Evolutionary conservation across 139 green algal genomes (phyloP).

Genomic region (Ostreobium quekettii): DNA sequence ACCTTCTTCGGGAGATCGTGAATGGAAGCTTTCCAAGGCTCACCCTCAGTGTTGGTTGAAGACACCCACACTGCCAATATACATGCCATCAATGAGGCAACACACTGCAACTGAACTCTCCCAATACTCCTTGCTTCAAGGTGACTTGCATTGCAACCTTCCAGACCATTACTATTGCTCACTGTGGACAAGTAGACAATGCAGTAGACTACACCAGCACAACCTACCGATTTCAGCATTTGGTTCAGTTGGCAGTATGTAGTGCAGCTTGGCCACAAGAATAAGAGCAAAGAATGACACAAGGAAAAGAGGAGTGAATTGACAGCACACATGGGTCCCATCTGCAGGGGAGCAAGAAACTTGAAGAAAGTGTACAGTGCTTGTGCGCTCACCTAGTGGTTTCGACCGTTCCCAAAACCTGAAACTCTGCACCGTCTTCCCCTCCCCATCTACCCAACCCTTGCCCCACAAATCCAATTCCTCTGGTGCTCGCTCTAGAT

Average conservation of each 20-base stretch:
- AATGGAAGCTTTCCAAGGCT: neutral
- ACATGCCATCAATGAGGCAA: too few species aligned
- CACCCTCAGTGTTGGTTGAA: neutral
- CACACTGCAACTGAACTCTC: neutral
- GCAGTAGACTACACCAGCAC: neutral
- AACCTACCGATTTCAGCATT: neutral
- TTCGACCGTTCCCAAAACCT: conserved; percentile 19
- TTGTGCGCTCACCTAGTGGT: conserved; percentile 7
- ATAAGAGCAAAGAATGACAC: neutral
- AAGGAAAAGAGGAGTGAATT: neutral
- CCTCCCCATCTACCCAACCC: conserved; percentile 1
- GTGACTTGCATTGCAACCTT: too few species aligned
- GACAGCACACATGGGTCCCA: neutral
- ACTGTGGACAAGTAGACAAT: too few species aligned
- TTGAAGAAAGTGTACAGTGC: neutral
- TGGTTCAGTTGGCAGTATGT: too few species aligned
- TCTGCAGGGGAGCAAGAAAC: neutral
- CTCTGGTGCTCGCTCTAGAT: neutral
- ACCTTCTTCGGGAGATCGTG: conserved; percentile 15
- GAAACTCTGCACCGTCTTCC: neutral
- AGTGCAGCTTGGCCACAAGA: too few species aligned
- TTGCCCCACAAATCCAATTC: conserved; percentile 10
- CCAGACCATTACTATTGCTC: too few species aligned
- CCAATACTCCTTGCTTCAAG: too few species aligned
- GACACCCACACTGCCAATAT: conserved; percentile 14